Evolutionary conservation across 352 stramenopile species (phyloP), one percentile per base, ranked within the genome.

Genomic region (Pythium dissimile): DNA sequence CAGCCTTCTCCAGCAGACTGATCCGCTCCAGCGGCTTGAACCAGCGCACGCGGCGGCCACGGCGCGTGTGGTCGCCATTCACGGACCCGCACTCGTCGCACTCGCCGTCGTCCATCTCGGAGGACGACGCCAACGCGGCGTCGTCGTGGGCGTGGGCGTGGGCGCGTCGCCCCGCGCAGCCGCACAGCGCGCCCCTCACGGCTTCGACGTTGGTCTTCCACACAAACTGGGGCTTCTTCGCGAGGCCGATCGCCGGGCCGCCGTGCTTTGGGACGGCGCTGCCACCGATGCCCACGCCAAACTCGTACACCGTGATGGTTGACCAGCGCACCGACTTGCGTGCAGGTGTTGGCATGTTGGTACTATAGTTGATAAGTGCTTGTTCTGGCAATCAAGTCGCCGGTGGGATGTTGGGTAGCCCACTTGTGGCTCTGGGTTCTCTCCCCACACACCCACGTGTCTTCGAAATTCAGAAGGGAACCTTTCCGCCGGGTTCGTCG

Each of bases 281-380:
- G 37, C 71, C 72, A 43, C 75, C 70, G 12, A 80, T 62, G 8
- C 54, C 67, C 26, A 84, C 72, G 11, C 62, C 68, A 43, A 80
- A 87, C 71, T 84, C 77, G 46, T 84, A 76, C 27, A 85, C 71
- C 7, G 68, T 84, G 50, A 85, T 43, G 27, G 74, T 87, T 30
- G 66, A 81, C 72, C 71, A 87, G 28, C 69, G 65, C 58, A 80
- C 65, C 32, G 54, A 59, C 55, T 63, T 63, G 55, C 55, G 55
- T 46, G 38, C 45, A 50, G 55, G 45, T 27, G 55, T 63, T 18
- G 55, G 55, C 41, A 59, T 59, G 26, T n/a, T 51, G 34, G 3
- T 39, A 31, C 9, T 45, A 10, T 28, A 13, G 11, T 23, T n/a
- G n/a, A n/a, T n/a, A n/a, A n/a, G n/a, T n/a, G n/a, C n/a, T n/a